phyloP scores from a whole-genome alignment of 2,329 filamentous ascomycete genomes.

The Penicillium sp. region DNA sequence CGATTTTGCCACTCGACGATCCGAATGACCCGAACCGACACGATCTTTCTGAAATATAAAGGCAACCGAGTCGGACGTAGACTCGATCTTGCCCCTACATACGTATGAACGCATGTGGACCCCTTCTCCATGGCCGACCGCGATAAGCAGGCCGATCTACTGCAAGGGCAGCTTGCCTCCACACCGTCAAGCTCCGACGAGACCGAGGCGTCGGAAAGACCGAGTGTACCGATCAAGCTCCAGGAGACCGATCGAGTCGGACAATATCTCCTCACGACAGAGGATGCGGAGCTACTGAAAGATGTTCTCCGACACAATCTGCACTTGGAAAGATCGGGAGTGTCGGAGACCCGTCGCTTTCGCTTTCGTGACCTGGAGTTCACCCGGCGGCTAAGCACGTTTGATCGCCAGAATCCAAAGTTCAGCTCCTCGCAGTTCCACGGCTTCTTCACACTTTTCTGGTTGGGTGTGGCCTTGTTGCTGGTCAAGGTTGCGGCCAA shows the following conservation, averaged over 20 bases:
- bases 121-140: neutral
- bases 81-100: neutral
- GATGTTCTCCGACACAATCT: slow-evolving; percentile 47
- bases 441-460: slow-evolving; percentile 78
- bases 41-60: neutral
- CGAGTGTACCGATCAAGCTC: slow-evolving; percentile 45
- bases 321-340: slow-evolving; percentile 36
- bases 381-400: slow-evolving; percentile 69
- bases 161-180: neutral
- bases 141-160: neutral
- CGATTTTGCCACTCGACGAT: slow-evolving; percentile 1
- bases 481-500: slow-evolving; percentile 65
- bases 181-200: neutral
- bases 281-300: slow-evolving; percentile 48
- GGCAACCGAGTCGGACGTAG: neutral
- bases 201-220: neutral
- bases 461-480: slow-evolving; percentile 61
- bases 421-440: slow-evolving; percentile 69
- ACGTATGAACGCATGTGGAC: neutral
- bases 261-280: slow-evolving; percentile 49
- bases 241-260: slow-evolving; percentile 48
- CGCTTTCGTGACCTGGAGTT: slow-evolving; percentile 63
- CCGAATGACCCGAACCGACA: neutral
- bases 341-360: slow-evolving; percentile 35
- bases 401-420: slow-evolving; percentile 68